A percentile compares a stretch with the other conserved stretches of the same genome.
Conservation (phyloP, 495 filamentous ascomycete genomes). For the Penicillium daleae region DNA sequence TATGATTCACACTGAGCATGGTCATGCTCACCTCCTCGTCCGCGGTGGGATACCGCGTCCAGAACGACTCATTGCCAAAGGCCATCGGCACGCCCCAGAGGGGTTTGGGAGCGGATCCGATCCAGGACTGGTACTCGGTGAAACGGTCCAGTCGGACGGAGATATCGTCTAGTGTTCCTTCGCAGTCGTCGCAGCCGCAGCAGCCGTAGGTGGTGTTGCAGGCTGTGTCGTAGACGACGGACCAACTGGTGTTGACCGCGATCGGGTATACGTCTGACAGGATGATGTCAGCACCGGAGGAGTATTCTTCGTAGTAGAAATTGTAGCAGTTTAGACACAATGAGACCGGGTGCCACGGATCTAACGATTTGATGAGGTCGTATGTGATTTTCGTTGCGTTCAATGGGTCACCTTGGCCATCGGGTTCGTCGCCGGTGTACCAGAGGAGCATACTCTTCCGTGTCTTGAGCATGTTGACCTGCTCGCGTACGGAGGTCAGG, state of each 20-base stretch:
- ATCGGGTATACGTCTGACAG: slow-evolving; percentile 71
- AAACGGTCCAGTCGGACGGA: slow-evolving; percentile 55
- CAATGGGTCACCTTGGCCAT: slow-evolving; percentile 65
- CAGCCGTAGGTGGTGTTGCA: slow-evolving; percentile 71
- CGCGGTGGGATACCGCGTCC: slow-evolving; percentile 57
- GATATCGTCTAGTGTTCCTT: slow-evolving; percentile 59
- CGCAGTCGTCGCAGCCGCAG: slow-evolving; percentile 74
- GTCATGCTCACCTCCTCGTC: slow-evolving; percentile 64
- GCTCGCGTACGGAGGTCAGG: slow-evolving; percentile 50
- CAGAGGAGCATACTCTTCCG: slow-evolving; percentile 62
- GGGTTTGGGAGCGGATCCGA: slow-evolving; percentile 45
- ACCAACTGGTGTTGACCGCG: slow-evolving; percentile 56
- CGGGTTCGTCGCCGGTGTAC: slow-evolving; percentile 72
- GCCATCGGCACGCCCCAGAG: slow-evolving; percentile 66
- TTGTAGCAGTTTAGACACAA: slow-evolving; percentile 72
- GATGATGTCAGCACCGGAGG: slow-evolving; percentile 64
- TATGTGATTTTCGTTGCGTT: slow-evolving; percentile 45
- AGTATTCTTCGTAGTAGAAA: slow-evolving; percentile 68
- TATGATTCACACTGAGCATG: slow-evolving; percentile 63
- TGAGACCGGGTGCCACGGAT: slow-evolving; percentile 72
- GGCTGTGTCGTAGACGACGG: slow-evolving; percentile 46
- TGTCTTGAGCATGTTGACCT: slow-evolving; percentile 55
- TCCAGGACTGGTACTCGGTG: slow-evolving; percentile 37
- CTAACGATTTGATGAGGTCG: slow-evolving; percentile 54
- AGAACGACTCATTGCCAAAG: slow-evolving; percentile 66